phyloP scores from a whole-genome alignment of 371 early-diverging fungal genomes.

The Capillidium heterosporum region DNA sequence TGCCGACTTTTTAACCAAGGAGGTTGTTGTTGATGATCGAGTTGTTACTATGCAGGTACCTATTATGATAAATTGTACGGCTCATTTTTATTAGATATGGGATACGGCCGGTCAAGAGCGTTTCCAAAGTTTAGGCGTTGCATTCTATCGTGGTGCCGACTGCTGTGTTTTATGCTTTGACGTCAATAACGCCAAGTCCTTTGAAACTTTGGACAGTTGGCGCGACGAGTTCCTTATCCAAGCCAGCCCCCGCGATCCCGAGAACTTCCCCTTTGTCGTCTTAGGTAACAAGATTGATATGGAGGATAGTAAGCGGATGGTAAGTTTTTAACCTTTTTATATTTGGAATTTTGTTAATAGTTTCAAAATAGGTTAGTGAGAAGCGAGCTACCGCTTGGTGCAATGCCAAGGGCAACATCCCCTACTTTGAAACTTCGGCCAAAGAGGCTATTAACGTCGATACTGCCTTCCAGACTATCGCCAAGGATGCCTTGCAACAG shows the following conservation, averaged over 20 bases:
- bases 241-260: slow-evolving; percentile 83
- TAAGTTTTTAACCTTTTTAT: slow-evolving; percentile 14
- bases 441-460: slow-evolving; percentile 96
- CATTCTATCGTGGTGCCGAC: slow-evolving; percentile 98
- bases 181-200: slow-evolving; percentile 85
- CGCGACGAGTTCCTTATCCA: slow-evolving; percentile 93
- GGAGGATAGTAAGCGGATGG: slow-evolving; percentile 67
- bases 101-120: slow-evolving; percentile 94
- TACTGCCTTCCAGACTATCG: slow-evolving; percentile 87
- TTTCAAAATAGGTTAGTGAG: slow-evolving; percentile 59
- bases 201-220: slow-evolving; percentile 94
- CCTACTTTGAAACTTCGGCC: slow-evolving; percentile 93
- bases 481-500: slow-evolving; percentile 80
- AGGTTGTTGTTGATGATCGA: slow-evolving; percentile 77
- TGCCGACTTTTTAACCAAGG: slow-evolving; percentile 98
- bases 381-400: slow-evolving; percentile 93
- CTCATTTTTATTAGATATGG: slow-evolving; percentile 45
- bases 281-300: slow-evolving; percentile 97
- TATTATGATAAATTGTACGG: neutral
- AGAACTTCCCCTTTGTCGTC: slow-evolving; percentile 94
- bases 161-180: slow-evolving; percentile 97
- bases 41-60: slow-evolving; percentile 80
- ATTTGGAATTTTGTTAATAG: slow-evolving; percentile 57
- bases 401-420: slow-evolving; percentile 84
- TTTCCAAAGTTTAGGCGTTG: slow-evolving; percentile 94